A percentile compares a stretch with the other conserved stretches of the same genome.
Conservation (phyloP, 352 stramenopile genomes). For the Phytophthora meadii region DNA sequence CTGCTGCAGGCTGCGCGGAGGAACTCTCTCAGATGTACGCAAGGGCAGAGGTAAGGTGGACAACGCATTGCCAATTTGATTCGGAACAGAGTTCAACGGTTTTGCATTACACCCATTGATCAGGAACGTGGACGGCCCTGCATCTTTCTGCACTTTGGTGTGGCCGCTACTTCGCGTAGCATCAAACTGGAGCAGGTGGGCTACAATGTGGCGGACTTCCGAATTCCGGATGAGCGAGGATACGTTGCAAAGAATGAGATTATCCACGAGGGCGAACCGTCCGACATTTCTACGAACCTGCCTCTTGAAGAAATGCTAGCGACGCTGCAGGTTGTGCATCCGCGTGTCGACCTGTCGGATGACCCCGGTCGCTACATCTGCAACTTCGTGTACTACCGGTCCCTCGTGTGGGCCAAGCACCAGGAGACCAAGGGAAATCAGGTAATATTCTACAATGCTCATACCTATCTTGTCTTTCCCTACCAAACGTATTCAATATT, state of each 20-base stretch:
- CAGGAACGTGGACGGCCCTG: slow-evolving; percentile 57
- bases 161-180: slow-evolving; percentile 50
- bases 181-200: slow-evolving; percentile 72
- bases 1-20: slow-evolving; percentile 34
- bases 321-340: slow-evolving; percentile 39
- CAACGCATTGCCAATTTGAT: neutral
- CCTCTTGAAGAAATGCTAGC: slow-evolving; percentile 66
- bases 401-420: slow-evolving; percentile 69
- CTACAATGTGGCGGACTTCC: slow-evolving; percentile 86
- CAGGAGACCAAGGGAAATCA: slow-evolving; percentile 43
- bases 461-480: too few relatives aligned
- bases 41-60: slow-evolving; percentile 33
- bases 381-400: slow-evolving; percentile 88
- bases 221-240: slow-evolving; percentile 81
- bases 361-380: slow-evolving; percentile 87
- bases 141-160: slow-evolving; percentile 81
- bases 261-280: slow-evolving; percentile 56
- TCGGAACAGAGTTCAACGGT: neutral
- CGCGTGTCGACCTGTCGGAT: slow-evolving; percentile 59
- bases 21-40: slow-evolving; percentile 35
- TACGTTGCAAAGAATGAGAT: slow-evolving; percentile 62
- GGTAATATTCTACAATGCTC: slow-evolving; percentile 23
- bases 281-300: slow-evolving; percentile 56
- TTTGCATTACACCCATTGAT: neutral
- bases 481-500: neutral